Conservation (phyloP, 495 filamentous ascomycete species). For the Penicillium paradoxum region DNA sequence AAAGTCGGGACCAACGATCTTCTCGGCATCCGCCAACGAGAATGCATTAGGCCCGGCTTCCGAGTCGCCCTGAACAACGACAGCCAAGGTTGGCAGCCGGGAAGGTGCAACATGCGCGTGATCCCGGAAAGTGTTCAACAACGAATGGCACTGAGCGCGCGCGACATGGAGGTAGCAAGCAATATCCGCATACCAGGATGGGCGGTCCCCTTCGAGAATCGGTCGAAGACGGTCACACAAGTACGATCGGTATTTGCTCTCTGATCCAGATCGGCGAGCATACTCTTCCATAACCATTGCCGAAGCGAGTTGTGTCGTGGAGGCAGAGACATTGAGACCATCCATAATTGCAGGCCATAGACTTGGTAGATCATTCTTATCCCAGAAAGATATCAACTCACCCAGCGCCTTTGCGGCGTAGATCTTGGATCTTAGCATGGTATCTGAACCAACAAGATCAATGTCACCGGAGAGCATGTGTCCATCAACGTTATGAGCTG, state of each 20-base stretch:
- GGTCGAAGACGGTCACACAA: constrained; percentile 60
- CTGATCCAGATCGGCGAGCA: constrained; percentile 43
- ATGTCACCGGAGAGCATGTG: constrained; percentile 97
- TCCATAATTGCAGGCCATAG: constrained; percentile 51
- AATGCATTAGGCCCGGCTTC: constrained; percentile 89
- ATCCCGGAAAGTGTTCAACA: constrained; percentile 85
- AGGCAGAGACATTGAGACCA: constrained; percentile 63
- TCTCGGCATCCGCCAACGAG: constrained; percentile 79
- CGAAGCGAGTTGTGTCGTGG: constrained; percentile 78
- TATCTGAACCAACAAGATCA: constrained; percentile 85
- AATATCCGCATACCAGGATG: constrained; percentile 78
- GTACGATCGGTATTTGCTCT: constrained; percentile 43
- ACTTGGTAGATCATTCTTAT: constrained; percentile 37
- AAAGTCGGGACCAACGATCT: constrained; percentile 75
- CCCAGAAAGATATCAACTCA: constrained; percentile 40
- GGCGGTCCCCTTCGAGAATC: constrained; percentile 75
- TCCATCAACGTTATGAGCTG: constrained; percentile 89
- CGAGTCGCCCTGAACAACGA: constrained; percentile 85
- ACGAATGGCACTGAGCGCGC: constrained; percentile 80
- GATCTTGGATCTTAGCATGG: constrained; percentile 81
- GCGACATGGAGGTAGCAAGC: constrained; percentile 82
- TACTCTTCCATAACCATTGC: constrained; percentile 88
- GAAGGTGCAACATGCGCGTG: constrained; percentile 67
- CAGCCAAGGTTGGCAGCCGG: constrained; percentile 73
- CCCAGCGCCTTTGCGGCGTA: constrained; percentile 81